Base-by-base conservation (phyloP, 345 rosid species). In the Chamaenerion angustifolium region DNA sequence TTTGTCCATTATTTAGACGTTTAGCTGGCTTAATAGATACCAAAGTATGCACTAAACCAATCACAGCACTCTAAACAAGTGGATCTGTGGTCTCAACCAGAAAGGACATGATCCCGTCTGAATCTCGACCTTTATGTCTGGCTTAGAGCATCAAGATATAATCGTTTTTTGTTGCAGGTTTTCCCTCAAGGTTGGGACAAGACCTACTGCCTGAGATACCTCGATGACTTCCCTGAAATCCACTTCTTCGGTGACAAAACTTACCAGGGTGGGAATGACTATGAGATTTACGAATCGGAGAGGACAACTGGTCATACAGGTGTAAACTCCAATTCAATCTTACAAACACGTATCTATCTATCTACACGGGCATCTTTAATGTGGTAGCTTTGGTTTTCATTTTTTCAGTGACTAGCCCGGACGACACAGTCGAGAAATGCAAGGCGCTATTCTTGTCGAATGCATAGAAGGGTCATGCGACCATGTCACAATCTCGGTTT, bases 191-290 rank as follows among this genome's bases (percentile, higher is more conserved):
- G 98, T 52, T 92, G 98, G 98, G 98, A 92, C 69, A 92, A 92
- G 77, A 92, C 98, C 47, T 92, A 87, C 65, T 87, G 98, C 75
- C 70, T 92, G 81, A 80, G 72, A 51, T 92, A 75, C 70, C 95
- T 92, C 16, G 71, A 77, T 16, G 90, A 77, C 12, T 92, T 82
- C 53, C 60, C 52, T 15, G 95, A 87, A 67, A 84, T 92, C 55
- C 98, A 92, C 76, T 92, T 92, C 73, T 92, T 92, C 54, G 98
- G 98, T 42, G 98, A 92, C 82, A 92, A 87, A 73, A 92, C 98
- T 48, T 87, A 84, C 78, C 76, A 85, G 97, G 97, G 95, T 57
- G 97, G 97, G 53, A 89, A 85, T 8, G 97, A 89, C 68, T 66
- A 82, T 56, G 97, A 89, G 66, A 89, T 89, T 40, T 89, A 56